A percentile compares a stretch with the other conserved stretches of the same genome.
phyloP scores from a whole-genome alignment of 176 grass and related monocot species.

The Carex cristatella region DNA sequence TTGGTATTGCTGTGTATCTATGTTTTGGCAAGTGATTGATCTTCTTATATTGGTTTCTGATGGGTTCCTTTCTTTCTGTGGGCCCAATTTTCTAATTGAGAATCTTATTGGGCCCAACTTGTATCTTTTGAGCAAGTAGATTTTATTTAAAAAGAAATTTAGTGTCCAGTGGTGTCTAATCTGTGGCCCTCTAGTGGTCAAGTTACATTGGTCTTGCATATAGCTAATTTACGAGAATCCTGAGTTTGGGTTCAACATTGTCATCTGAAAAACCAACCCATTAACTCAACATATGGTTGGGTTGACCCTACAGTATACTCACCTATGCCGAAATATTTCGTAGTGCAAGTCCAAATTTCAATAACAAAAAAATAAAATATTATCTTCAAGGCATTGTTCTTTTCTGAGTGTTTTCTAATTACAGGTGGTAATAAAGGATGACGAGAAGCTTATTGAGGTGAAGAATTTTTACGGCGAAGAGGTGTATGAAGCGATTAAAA shows the following conservation, averaged over 20 bases:
- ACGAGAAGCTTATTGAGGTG: conserved; percentile 40
- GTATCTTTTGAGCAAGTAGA: neutral
- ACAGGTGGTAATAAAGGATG: conserved; percentile 35
- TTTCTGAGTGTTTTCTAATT: conserved; percentile 1
- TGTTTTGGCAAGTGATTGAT: neutral
- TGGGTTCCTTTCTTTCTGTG: neutral
- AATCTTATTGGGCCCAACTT: neutral
- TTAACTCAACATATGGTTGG: neutral
- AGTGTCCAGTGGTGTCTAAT: neutral
- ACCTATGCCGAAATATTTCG: neutral
- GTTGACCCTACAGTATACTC: neutral
- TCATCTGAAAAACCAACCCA: neutral
- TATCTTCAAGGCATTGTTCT: neutral
- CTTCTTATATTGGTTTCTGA: neutral
- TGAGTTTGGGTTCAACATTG: neutral
- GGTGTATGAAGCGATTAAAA: conserved; percentile 33
- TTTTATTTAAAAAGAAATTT: neutral
- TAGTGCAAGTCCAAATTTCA: neutral
- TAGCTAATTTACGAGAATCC: neutral
- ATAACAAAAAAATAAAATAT: neutral
- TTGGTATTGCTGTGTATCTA: neutral
- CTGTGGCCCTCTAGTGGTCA: neutral
- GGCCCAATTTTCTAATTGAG: neutral
- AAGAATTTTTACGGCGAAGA: conserved; percentile 25
- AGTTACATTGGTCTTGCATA: neutral